Evolutionary conservation across 73 alveolate species (phyloP).

Genomic region (Symbiodinium pilosum): DNA sequence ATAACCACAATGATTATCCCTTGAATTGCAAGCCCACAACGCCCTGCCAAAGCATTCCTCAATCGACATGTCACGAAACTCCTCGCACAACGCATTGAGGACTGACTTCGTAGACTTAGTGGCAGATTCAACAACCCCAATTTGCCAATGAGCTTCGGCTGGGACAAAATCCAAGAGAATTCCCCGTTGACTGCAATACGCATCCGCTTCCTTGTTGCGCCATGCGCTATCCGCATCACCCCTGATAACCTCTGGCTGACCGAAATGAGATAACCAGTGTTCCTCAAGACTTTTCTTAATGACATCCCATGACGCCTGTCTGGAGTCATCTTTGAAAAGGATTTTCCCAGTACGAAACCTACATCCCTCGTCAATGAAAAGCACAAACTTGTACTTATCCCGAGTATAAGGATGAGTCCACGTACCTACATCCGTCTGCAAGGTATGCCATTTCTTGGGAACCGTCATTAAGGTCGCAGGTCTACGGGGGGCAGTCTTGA

Average conservation of each 20-base stretch:
- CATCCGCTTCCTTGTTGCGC: too few species aligned
- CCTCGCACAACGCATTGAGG: too few species aligned
- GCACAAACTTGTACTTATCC: not conserved
- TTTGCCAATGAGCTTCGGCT: too few species aligned
- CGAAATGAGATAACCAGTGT: not conserved
- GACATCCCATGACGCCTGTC: not conserved
- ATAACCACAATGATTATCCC: too few species aligned
- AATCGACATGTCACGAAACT: too few species aligned
- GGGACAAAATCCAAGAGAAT: too few species aligned
- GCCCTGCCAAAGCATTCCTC: too few species aligned
- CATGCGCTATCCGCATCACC: not conserved
- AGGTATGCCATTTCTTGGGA: conserved; percentile 2
- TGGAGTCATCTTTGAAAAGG: not conserved
- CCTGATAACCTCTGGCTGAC: not conserved
- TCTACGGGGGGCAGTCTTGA: not conserved
- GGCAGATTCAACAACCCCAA: too few species aligned
- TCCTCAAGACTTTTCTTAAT: not conserved
- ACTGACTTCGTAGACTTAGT: too few species aligned
- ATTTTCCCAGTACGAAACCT: not conserved
- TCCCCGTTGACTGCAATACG: too few species aligned
- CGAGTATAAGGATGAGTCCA: conserved; percentile 28
- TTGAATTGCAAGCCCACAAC: too few species aligned
- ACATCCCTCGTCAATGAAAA: conserved; percentile 10
- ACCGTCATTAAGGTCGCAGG: not conserved
- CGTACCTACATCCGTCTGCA: not conserved